These are phyloP conservation scores for Pseudopyrenochaeta lycopersici DNA, from an alignment of 2,329 filamentous ascomycete species.

Conservation along the genomic window DNA sequence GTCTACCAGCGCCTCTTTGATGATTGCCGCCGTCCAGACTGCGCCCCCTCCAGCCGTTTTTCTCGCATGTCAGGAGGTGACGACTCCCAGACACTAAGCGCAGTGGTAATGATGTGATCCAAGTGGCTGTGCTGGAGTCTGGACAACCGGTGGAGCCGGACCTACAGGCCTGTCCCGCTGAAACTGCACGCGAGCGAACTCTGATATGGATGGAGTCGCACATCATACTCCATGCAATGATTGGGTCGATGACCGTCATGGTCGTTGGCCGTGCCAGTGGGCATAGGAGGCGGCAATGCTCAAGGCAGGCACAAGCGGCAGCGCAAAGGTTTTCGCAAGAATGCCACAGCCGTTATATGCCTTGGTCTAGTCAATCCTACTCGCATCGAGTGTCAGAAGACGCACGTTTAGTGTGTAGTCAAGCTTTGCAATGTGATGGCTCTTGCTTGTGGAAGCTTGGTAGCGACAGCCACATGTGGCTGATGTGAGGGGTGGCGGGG, in stretches of 20 bases:
- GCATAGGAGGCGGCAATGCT: too few relatives aligned
- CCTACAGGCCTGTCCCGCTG: constrained; percentile 6
- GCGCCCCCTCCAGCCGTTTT: constrained; percentile 10
- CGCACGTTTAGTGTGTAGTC: neutral
- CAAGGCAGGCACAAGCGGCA: too few relatives aligned
- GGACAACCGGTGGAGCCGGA: constrained; percentile 14
- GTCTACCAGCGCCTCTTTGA: constrained; percentile 3
- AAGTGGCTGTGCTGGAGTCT: constrained; percentile 19
- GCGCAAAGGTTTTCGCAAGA: too few relatives aligned
- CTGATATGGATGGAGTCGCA: neutral
- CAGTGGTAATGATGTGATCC: neutral
- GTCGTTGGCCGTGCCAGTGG: neutral
- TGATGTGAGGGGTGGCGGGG: constrained; percentile 11
- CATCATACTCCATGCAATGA: neutral
- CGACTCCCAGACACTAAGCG: constrained; percentile 12
- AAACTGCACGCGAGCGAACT: constrained; percentile 24
- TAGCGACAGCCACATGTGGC: neutral
- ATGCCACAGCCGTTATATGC: neutral
- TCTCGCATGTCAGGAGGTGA: constrained; percentile 11
- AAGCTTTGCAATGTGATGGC: neutral
- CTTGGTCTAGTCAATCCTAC: neutral
- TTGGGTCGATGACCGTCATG: neutral
- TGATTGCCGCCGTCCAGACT: constrained; percentile 16
- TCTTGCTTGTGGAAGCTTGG: neutral
- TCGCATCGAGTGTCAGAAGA: neutral